Evolutionary conservation across 2,329 filamentous ascomycete genomes (phyloP), one percentile per base, ranked within the genome.

Genomic region (Lachnellula hyalina): DNA sequence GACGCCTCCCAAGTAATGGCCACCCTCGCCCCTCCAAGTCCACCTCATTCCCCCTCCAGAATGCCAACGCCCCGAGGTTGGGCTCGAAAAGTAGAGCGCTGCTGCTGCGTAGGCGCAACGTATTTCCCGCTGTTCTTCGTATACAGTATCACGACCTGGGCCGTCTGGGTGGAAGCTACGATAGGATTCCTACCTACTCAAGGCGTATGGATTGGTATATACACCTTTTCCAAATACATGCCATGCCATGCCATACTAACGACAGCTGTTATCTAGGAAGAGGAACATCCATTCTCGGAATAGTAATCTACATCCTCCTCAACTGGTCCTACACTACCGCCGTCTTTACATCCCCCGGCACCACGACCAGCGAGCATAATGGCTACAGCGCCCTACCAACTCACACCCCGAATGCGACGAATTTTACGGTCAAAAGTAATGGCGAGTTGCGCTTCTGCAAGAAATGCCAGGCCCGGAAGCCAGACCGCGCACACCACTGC

Each of bases 401-500:
- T n/a, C 79, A 83, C 57, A 84, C 86, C 60, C 65, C 79, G 64
- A 61, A 70, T 61, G 80, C 85, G 54, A 87, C 88, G 8, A 88
- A 87, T 38, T 88, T 96, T 67, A 97, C 93, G 1, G 94, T 96
- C 68, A 99, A 94, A 73, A 87, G 90, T 54, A 91, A 89, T 42
- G 94, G 94, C 65, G 88, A 89, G 65, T 75, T 88, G 51, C 84
- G 94, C 53, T 97, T 87, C 76, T 99, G 94, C 80, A 97, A 97
- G 75, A 99, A 99, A 75, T 99, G 94, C 72, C 89, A 95, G 74
- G 86, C 86, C 51, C 84, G 89, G 60, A 99, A 99, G 75, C 94
- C 94, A 42, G 94, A 99, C 74, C 89, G 94, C 58, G 85, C 93
- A 34, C 94, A 99, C 72, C 94, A 99, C 76, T 99, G 94, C 79